These are phyloP conservation scores for Vitis labrusca DNA, from an alignment of 164 flowering plant species.

Conservation along the genomic window DNA sequence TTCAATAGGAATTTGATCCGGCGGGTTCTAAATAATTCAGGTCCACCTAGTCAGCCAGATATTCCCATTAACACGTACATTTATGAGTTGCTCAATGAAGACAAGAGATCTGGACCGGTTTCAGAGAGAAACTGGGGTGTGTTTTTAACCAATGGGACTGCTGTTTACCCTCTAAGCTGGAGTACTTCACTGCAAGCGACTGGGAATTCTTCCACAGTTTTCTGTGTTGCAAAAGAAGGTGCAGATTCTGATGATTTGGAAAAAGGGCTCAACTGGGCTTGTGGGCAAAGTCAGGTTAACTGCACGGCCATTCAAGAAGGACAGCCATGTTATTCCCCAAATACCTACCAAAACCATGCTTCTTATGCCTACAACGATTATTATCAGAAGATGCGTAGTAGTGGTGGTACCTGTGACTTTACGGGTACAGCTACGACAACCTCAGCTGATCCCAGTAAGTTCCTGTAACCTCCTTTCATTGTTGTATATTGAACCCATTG, in stretches of 20 bases:
- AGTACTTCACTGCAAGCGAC: slow-evolving; percentile 20
- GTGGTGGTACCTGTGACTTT: slow-evolving; percentile 90
- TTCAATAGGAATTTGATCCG: slow-evolving; percentile 59
- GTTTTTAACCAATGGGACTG: slow-evolving; percentile 52
- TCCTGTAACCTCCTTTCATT: neutral
- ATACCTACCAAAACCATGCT: slow-evolving; percentile 61
- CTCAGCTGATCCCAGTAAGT: slow-evolving; percentile 79
- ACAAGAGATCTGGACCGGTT: slow-evolving; percentile 57
- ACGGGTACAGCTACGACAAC: slow-evolving; percentile 70
- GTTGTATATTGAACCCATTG: neutral
- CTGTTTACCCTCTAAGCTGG: slow-evolving; percentile 52
- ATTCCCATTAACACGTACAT: slow-evolving; percentile 71
- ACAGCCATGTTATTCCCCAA: slow-evolving; percentile 65
- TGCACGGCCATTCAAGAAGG: slow-evolving; percentile 77
- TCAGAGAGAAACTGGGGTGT: slow-evolving; percentile 79
- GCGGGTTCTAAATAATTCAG: slow-evolving; percentile 62
- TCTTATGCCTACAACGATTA: slow-evolving; percentile 94
- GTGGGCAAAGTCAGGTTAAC: slow-evolving; percentile 79
- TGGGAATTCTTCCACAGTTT: slow-evolving; percentile 47
- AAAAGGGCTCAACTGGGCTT: slow-evolving; percentile 86
- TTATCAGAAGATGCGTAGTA: slow-evolving; percentile 59
- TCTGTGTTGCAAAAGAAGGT: slow-evolving; percentile 65
- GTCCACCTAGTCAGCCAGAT: slow-evolving; percentile 70
- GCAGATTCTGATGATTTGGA: slow-evolving; percentile 57
- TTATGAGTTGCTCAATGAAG: slow-evolving; percentile 81